These are phyloP conservation scores for Tylopilus orsonianus DNA, from an alignment of 1,284 basidiomycete genomes.

Conservation along the genomic window DNA sequence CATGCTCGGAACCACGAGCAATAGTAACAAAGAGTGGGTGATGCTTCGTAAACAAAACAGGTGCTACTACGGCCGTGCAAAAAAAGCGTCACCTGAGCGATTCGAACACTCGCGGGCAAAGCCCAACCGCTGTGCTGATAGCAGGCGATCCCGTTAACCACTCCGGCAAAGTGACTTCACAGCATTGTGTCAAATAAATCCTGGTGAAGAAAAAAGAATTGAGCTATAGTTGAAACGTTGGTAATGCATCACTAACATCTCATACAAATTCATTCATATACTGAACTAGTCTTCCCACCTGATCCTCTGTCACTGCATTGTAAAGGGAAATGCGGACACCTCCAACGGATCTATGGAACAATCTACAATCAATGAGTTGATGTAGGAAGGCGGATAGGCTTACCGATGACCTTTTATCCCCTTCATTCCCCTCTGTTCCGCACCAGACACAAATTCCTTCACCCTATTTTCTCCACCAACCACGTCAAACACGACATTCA, in stretches of 20 bases:
- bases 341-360: slow-evolving; percentile 55
- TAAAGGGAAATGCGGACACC: slow-evolving; percentile 92
- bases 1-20: no score
- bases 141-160: slow-evolving; percentile 92
- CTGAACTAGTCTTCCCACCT: slow-evolving; percentile 56
- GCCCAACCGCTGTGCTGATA: slow-evolving; percentile 71
- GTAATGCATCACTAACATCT: background rate
- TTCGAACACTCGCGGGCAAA: slow-evolving; percentile 86
- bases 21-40: no score
- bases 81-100: slow-evolving; percentile 81
- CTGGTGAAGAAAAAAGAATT: background rate
- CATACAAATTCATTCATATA: slow-evolving; percentile 61
- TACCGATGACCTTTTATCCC: slow-evolving; percentile 91
- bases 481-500: slow-evolving; percentile 90
- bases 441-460: slow-evolving; percentile 75
- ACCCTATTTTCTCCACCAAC: slow-evolving; percentile 67
- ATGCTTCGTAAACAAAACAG: no score
- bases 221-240: background rate
- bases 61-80: slow-evolving; percentile 7
- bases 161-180: slow-evolving; percentile 80
- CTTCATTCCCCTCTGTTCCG: slow-evolving; percentile 76
- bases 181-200: no score
- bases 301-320: slow-evolving; percentile 89
- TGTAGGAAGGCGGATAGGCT: slow-evolving; percentile 35
- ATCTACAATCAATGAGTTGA: slow-evolving; percentile 2